Base-by-base conservation (phyloP, 208 protist genomes). In the Trypanosoma avium region DNA sequence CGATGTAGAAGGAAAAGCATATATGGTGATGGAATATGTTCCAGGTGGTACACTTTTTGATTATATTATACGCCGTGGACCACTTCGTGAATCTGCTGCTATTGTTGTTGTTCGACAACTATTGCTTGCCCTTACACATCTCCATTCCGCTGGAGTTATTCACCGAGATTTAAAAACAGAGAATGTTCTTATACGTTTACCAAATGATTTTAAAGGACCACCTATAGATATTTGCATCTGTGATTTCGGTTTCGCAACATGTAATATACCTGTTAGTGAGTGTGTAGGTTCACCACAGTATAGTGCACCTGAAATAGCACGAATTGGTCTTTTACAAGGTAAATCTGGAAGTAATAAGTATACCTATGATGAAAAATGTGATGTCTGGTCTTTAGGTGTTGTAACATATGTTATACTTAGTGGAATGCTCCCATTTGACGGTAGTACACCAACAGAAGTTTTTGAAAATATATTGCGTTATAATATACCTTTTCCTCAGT, bases 141-240 rank as follows among this genome's bases (percentile, higher is more conserved):
- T 96, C 61, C 98, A 99, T 82, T 86, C 80, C 26, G 84, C 78
- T 52, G 97, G 97, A 29, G 96, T 99, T 35, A 99, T 99, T 97
- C 99, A 99, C 75, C 87, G 99, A 55, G 98, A 99, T 73, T 94
- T 99, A 30, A 99, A 99, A 72, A 97, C 98, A 26, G 97, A 99
- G 57, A 99, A 99, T 68, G 67, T 99, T 13, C 98, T 99, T 79
- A 98, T 99, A 54, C 96, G 99, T 59, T 89, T 95, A 67, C 58
- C 54, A 1, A 54, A n/a, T 6, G 70, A 75, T 0, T 60, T 75
- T 27, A 79, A 88, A 59, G 57, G 80, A 12, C 43, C 56, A n/a
- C 29, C 65, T 6, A 59, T 61, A 47, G 21, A 68, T 55, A 60
- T 99, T n/a, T 70, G 96, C 27, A 86, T 99, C 12, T 99, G 99